phyloP scores from a whole-genome alignment of 129 eudicot species.

The Ambrosia artemisiifolia region DNA sequence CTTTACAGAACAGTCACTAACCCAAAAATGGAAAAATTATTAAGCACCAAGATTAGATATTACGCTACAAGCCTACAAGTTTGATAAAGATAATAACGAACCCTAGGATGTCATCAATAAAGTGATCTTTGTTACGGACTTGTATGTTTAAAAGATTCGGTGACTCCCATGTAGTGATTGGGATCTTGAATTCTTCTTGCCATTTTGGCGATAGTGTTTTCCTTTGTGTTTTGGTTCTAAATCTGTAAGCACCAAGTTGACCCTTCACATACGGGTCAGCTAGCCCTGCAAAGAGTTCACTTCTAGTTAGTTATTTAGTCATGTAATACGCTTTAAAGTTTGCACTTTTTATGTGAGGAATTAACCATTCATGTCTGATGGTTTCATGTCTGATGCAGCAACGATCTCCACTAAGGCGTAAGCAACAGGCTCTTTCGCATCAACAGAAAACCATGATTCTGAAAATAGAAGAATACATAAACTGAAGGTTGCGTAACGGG shows the following conservation, averaged over 20 bases:
- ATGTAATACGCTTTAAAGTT: not conserved
- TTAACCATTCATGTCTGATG: constrained; percentile 82
- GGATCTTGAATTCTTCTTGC: constrained; percentile 87
- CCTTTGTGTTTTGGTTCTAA: constrained; percentile 70
- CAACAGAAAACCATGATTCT: constrained; percentile 86
- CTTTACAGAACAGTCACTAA: constrained; percentile 69
- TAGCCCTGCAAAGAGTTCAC: constrained; percentile 54
- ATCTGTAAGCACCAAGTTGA: constrained; percentile 80
- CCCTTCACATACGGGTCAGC: constrained; percentile 94
- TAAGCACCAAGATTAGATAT: not conserved
- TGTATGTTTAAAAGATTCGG: constrained; percentile 60
- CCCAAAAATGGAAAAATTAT: not conserved
- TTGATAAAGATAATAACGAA: constrained; percentile 25
- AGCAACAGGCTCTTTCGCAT: constrained; percentile 84
- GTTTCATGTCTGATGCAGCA: constrained; percentile 79
- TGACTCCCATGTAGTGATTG: constrained; percentile 80
- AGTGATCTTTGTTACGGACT: constrained; percentile 79
- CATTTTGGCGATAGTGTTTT: constrained; percentile 86
- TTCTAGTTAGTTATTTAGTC: not conserved
- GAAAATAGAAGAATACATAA: not conserved
- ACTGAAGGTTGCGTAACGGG: not conserved
- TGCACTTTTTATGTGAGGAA: not conserved
- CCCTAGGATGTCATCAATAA: constrained; percentile 79
- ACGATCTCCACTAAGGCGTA: constrained; percentile 65
- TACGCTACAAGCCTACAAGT: not conserved